Percentiles rank a stretch among this genome's conserved stretches.
Conservation (phyloP, 176 grass and related monocot species). For the Phyllostachys edulis region DNA sequence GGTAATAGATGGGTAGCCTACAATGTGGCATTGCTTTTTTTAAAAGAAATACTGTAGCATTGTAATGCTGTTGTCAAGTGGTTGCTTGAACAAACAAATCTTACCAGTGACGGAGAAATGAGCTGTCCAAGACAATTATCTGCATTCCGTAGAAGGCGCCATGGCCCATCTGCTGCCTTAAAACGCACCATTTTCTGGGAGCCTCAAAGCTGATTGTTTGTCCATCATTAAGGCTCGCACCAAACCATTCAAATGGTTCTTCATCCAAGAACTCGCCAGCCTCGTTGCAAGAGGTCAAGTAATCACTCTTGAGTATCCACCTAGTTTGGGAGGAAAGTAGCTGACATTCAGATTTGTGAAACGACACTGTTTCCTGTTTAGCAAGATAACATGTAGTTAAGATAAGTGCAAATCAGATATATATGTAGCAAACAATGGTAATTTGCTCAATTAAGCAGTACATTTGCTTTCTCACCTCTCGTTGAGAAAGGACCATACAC, state of each 20-base stretch:
- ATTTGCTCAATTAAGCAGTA: too few relatives aligned
- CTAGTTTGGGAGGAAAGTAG: too few relatives aligned
- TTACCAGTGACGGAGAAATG: conserved; percentile 66
- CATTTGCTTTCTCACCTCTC: too few relatives aligned
- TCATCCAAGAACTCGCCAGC: conserved; percentile 66
- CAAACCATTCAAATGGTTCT: conserved; percentile 80
- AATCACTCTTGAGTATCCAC: too few relatives aligned
- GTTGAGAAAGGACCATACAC: too few relatives aligned
- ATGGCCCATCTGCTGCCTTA: conserved; percentile 70
- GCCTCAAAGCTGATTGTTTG: conserved; percentile 76
- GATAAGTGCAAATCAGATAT: too few relatives aligned
- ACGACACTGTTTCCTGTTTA: too few relatives aligned
- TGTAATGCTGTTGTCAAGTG: conserved; percentile 2
- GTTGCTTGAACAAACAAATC: conserved; percentile 18
- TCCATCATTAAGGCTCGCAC: conserved; percentile 55
- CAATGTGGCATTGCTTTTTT: background rate
- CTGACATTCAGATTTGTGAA: too few relatives aligned
- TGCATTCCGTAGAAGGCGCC: conserved; percentile 82
- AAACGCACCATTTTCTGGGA: conserved; percentile 69
- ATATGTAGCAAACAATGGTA: too few relatives aligned
- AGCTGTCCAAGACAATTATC: conserved; percentile 70
- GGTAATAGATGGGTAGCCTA: background rate
- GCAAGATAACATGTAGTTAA: too few relatives aligned
- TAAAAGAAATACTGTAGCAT: background rate
- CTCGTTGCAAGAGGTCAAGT: too few relatives aligned